Base-by-base conservation (phyloP, 2,329 filamentous ascomycete genomes). In the Aspergillus unguis region DNA sequence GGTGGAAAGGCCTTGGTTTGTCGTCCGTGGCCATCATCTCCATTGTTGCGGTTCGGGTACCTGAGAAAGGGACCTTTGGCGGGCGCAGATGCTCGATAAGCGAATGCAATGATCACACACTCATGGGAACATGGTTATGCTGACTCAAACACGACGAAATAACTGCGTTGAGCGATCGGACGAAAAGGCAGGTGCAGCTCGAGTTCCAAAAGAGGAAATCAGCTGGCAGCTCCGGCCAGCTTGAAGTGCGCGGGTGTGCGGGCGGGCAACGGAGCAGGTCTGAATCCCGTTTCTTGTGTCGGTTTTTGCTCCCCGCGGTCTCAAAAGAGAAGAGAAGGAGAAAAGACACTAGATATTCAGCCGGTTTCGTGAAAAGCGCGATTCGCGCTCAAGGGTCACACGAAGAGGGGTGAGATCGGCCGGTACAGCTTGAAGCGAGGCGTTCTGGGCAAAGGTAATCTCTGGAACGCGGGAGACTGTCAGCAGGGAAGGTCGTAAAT, bases 1-100 rank as follows among this genome's bases (percentile, higher is more conserved):
- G 55, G 42, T 60, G 55, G 38, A 63, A 54, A 11, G 54, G 50
- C 48, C 60, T 62, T 31, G 61, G 45, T 52, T 65, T 65, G 38
- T 67, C 64, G 54, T 67, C 61, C 37, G 60, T 56, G 48, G 61
- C 53, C 45, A 62, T 55, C 33, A 62, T 58, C 47, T 67, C 63
- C 60, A 65, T 64, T 50, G 50, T 63, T 45, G 55, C 60, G 54
- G 57, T 56, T 48, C 53, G 55, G 50, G 41, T 49, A 38, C 50
- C 58, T 48, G 50, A 54, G 50, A 50, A 41, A 46, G 56, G 52
- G 28, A 56, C 38, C 41, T 52, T 62, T 49, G 58, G 53, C 56
- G 59, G 58, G 54, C 52, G 56, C 54, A 53, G 44, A 55, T 61
- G 52, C 49, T 53, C 54, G 53, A 53, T 44, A 32, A 49, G 56